phyloP scores from a whole-genome alignment of 1,139 yeast genomes.

The Nakaseomyces uthaithaninus region DNA sequence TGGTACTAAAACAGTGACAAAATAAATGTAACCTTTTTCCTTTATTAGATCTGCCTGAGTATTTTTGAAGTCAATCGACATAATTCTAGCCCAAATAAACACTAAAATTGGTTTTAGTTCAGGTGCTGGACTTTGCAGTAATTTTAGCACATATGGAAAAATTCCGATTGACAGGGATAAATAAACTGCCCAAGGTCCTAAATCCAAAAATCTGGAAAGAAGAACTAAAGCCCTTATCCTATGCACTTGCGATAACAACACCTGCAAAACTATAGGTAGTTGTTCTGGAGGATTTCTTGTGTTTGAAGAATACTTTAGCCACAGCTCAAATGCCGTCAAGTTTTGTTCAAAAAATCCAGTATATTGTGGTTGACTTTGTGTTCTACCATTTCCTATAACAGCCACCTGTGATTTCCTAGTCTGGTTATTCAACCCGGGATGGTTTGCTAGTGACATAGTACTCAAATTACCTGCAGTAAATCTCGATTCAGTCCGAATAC shows the following conservation, averaged over 20 bases:
- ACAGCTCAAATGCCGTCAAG: constrained; percentile 88
- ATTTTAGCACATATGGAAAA: constrained; percentile 85
- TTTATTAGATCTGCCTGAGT: constrained; percentile 89
- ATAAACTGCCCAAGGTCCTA: constrained; percentile 98
- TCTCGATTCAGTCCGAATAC: constrained; percentile 24
- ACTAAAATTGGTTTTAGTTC: constrained; percentile 90
- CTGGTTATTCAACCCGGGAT: constrained; percentile 19
- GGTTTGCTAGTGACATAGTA: constrained; percentile 31
- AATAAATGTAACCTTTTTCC: constrained; percentile 85
- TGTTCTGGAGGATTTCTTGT: constrained; percentile 89
- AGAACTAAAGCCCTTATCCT: constrained; percentile 80
- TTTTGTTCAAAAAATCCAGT: constrained; percentile 94
- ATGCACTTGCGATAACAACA: constrained; percentile 86
- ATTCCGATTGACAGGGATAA: constrained; percentile 89
- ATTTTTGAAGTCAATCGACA: constrained; percentile 87
- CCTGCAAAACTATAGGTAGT: constrained; percentile 87
- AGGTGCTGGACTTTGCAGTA: constrained; percentile 90
- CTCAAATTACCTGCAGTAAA: constrained; percentile 30
- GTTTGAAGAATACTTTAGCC: constrained; percentile 87
- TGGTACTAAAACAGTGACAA: constrained; percentile 62
- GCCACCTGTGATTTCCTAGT: constrained; percentile 14
- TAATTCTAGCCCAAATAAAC: constrained; percentile 94
- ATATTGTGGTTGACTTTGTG: constrained; percentile 54
- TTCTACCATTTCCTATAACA: constrained; percentile 16
- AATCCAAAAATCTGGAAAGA: constrained; percentile 75